Percentiles rank a stretch among this genome's conserved stretches.
These are phyloP conservation scores for Colletotrichum karsti DNA, from an alignment of 2,329 filamentous ascomycete genomes.

Conservation along the genomic window DNA sequence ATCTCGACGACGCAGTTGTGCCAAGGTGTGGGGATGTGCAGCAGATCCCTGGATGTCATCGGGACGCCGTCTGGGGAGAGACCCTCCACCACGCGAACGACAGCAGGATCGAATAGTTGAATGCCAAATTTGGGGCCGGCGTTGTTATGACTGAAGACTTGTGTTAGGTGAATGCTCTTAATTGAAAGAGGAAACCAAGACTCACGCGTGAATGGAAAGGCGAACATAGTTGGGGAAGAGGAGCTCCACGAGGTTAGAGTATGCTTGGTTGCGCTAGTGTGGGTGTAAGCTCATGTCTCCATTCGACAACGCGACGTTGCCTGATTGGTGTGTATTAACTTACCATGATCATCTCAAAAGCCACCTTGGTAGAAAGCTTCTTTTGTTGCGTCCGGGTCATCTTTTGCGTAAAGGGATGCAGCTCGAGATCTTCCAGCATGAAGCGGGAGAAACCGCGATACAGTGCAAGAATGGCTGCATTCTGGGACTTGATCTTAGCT, in stretches of 20 bases:
- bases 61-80: conserved; percentile 35
- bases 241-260: conserved; percentile 55
- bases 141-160: conserved; percentile 41
- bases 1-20: conserved; percentile 48
- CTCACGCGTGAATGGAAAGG: conserved; percentile 56
- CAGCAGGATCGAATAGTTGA: conserved; percentile 42
- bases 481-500: conserved; percentile 36
- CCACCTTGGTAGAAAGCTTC: conserved; percentile 39
- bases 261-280: conserved; percentile 51
- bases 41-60: conserved; percentile 32
- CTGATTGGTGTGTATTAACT: background rate
- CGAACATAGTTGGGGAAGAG: conserved; percentile 53
- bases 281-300: background rate
- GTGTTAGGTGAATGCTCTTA: background rate
- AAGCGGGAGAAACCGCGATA: conserved; percentile 71
- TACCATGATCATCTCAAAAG: conserved; percentile 44
- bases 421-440: conserved; percentile 47
- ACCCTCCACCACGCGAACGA: conserved; percentile 40
- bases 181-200: background rate
- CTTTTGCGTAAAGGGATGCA: conserved; percentile 33
- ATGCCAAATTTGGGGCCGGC: conserved; percentile 52
- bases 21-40: conserved; percentile 51
- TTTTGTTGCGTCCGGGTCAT: conserved; percentile 38
- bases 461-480: conserved; percentile 51
- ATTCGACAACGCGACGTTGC: background rate